A percentile compares a stretch with the other conserved stretches of the same genome.
These are phyloP conservation scores for Aspergillus nidulans DNA, from an alignment of 495 filamentous ascomycete genomes.

Conservation along the genomic window DNA sequence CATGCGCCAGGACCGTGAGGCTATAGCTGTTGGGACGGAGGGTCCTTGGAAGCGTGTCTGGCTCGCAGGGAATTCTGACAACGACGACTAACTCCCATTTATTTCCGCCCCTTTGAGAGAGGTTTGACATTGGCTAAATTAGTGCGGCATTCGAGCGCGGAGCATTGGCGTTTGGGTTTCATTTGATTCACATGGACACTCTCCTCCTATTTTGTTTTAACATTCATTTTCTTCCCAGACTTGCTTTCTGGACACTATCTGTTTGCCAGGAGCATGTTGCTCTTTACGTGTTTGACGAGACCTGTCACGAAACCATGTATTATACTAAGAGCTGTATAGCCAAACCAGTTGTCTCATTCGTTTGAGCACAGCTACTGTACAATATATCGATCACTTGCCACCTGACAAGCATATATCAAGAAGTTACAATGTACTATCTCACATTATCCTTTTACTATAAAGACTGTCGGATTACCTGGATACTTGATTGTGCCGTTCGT, in stretches of 20 bases:
- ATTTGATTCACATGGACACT: constrained; percentile 20
- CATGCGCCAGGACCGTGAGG: constrained; percentile 66
- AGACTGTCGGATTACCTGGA: too few species aligned
- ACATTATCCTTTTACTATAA: neutral
- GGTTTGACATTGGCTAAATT: constrained; percentile 18
- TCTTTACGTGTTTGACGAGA: constrained; percentile 14
- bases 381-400: constrained; percentile 15
- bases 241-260: constrained; percentile 5
- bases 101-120: too few species aligned
- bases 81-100: constrained; percentile 26
- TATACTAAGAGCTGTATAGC: constrained; percentile 20
- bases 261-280: constrained; percentile 4
- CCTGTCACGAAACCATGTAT: constrained; percentile 17
- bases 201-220: constrained; percentile 8
- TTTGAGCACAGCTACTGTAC: constrained; percentile 19
- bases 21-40: constrained; percentile 33
- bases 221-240: constrained; percentile 1
- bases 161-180: constrained; percentile 29
- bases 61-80: constrained; percentile 31
- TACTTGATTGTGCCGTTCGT: too few species aligned
- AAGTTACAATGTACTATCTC: neutral
- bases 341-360: constrained; percentile 6
- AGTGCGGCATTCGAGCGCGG: constrained; percentile 35
- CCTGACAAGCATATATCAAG: neutral
- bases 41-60: constrained; percentile 48